Evolutionary conservation across 371 early-diverging fungal genomes (phyloP).

Genomic region (Syncephalastrum contaminatum): DNA sequence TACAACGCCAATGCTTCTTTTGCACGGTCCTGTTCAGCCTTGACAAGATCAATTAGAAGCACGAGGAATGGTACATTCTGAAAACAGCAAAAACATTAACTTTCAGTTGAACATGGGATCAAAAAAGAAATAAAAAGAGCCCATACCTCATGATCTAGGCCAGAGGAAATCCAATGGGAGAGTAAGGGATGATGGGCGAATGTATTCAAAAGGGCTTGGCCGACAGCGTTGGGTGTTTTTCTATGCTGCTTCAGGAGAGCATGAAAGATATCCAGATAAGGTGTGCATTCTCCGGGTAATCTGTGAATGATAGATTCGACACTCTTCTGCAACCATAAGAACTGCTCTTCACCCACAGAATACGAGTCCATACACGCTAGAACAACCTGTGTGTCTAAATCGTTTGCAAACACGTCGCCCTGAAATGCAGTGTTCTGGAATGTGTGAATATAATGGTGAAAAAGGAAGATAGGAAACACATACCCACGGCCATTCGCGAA

Average conservation of each 20-base stretch:
- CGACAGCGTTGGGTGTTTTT: neutral
- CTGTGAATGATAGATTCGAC: too few species aligned
- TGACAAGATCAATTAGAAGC: conserved; percentile 16
- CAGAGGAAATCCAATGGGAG: too few species aligned
- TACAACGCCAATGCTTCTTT: too few species aligned
- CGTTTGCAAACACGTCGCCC: too few species aligned
- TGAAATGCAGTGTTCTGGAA: too few species aligned
- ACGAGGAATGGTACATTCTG: conserved; percentile 11
- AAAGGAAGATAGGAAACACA: neutral
- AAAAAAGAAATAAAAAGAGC: neutral
- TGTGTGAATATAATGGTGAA: too few species aligned
- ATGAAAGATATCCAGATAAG: conserved; percentile 17
- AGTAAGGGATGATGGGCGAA: conserved; percentile 4
- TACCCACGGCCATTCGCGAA: conserved; percentile 6
- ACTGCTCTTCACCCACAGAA: too few species aligned
- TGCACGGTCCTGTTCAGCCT: neutral
- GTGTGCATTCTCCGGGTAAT: neutral
- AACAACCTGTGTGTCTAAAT: too few species aligned
- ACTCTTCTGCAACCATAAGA: too few species aligned
- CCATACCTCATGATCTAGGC: neutral
- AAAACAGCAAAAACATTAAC: neutral
- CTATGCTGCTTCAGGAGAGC: conserved; percentile 10
- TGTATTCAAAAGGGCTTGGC: too few species aligned
- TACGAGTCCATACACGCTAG: too few species aligned
- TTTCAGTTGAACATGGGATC: too few species aligned